Evolutionary conservation across 2,329 filamentous ascomycete genomes (phyloP).

Genomic region (Clonostachys rosea): DNA sequence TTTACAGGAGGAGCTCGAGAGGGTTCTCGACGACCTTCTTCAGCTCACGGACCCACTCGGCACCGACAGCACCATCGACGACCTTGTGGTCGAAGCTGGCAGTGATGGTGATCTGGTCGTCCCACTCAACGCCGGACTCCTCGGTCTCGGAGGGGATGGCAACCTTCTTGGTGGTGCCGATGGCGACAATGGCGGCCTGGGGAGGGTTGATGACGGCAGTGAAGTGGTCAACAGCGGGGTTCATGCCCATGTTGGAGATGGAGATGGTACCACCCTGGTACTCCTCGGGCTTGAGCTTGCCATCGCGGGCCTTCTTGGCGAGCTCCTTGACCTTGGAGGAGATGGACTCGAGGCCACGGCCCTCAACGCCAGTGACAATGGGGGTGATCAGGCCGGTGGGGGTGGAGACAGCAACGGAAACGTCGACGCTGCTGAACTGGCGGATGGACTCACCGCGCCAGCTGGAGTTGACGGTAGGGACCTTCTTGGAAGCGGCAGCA

Average conservation of each 20-base stretch:
- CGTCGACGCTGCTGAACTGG: slow-evolving; percentile 88
- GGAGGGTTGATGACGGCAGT: slow-evolving; percentile 99
- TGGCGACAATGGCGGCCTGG: slow-evolving; percentile 90
- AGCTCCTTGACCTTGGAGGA: slow-evolving; percentile 91
- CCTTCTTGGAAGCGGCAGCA: slow-evolving; percentile 82
- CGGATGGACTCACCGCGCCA: slow-evolving; percentile 91
- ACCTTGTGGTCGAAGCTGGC: slow-evolving; percentile 99
- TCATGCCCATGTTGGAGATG: slow-evolving; percentile 99
- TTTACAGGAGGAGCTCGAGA: slow-evolving; percentile 83
- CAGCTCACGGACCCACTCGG: slow-evolving; percentile 92
- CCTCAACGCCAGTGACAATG: slow-evolving; percentile 87
- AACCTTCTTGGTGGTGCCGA: slow-evolving; percentile 94
- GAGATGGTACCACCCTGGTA: slow-evolving; percentile 99
- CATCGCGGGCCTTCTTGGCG: slow-evolving; percentile 90
- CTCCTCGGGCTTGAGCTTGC: slow-evolving; percentile 99
- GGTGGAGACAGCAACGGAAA: slow-evolving; percentile 93
- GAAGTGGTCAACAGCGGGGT: slow-evolving; percentile 91
- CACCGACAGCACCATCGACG: slow-evolving; percentile 91
- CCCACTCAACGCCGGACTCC: slow-evolving; percentile 77
- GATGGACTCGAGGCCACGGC: slow-evolving; percentile 82
- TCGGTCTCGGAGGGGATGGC: slow-evolving; percentile 81
- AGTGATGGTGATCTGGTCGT: slow-evolving; percentile 94
- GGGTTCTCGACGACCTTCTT: slow-evolving; percentile 99
- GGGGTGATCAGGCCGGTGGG: slow-evolving; percentile 94
- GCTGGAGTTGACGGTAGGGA: slow-evolving; percentile 91